Base-by-base conservation (phyloP, 192 early-diverging fungal species). In the Entomortierella parvispora region DNA sequence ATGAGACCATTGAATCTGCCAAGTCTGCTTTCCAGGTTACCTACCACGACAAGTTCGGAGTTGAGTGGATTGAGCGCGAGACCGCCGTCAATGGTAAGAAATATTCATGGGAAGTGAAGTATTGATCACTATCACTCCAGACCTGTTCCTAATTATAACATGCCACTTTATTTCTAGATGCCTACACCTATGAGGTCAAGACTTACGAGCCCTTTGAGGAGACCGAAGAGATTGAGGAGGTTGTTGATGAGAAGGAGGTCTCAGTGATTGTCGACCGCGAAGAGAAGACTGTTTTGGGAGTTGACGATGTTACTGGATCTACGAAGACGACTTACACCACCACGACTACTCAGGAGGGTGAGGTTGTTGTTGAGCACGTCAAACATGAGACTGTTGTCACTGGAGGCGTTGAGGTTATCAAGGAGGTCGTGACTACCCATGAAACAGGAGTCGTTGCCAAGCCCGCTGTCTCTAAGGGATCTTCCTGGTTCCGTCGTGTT, bases 391-490 rank as follows among this genome's bases (percentile, higher is more conserved):
- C 22, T 2, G 29, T 32, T 20, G 40, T 64, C 55, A 22, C 15
- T 23, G 29, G 48, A 0, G 60, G 20, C 22, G 49, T 64, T 53
- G 62, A 58, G 55, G 44, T 45, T 20, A 22, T 34, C 42, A 74
- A 59, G 42, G 70, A 58, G 49, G 48, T 61, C 42, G 37, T 57
- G 9, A 51, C 42, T n/a, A 53, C 29, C 32, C 42, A 51, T 28
- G 62, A 72, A 49, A 65, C 70, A 53, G 70, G 47, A 18, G 46
- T 55, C 22, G 50, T 62, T 29, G 49, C 54, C 32, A 8, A 71
- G 46, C 69, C 69, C 9, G 61, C 61, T 23, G 69, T 63, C n/a
- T 37, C 52, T 22, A 71, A 71, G 69, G 69, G 53, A 2, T 48
- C 61, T 22, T 62, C 60, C 12, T 71, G 69, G 69, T 44, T 71